These are phyloP conservation scores for Lecanicillium sp. DNA, from an alignment of 2,329 filamentous ascomycete species.

Conservation along the genomic window DNA sequence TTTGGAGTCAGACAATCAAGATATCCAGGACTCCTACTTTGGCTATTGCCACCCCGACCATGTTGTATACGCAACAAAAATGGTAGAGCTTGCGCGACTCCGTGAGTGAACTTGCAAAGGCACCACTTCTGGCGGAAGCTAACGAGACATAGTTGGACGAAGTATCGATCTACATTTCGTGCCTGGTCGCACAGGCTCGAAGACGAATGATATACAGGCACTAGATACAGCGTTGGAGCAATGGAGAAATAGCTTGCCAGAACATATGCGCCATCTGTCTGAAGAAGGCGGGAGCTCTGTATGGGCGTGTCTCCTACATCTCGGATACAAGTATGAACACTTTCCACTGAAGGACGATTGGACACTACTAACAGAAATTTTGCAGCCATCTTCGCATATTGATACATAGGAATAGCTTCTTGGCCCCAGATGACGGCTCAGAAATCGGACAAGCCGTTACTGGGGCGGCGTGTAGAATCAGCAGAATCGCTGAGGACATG, in stretches of 20 bases:
- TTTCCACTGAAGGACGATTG: neutral
- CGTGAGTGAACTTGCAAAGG: constrained; percentile 16
- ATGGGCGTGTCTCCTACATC: constrained; percentile 26
- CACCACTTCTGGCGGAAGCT: neutral
- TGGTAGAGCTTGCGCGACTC: constrained; percentile 27
- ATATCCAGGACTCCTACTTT: constrained; percentile 15
- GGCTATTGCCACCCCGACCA: constrained; percentile 24
- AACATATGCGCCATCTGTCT: constrained; percentile 18
- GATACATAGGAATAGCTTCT: constrained; percentile 25
- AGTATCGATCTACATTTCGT: constrained; percentile 28
- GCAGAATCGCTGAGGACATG: constrained; percentile 30
- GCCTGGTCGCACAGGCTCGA: constrained; percentile 21
- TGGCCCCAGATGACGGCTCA: constrained; percentile 17
- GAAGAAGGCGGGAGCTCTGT: constrained; percentile 25
- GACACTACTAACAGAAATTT: neutral
- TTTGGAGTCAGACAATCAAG: constrained; percentile 20
- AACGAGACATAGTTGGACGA: constrained; percentile 18
- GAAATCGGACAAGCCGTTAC: constrained; percentile 21
- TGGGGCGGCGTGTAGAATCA: constrained; percentile 25
- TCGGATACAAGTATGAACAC: constrained; percentile 25
- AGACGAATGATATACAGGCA: constrained; percentile 17
- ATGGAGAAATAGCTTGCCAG: constrained; percentile 25
- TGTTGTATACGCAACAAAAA: constrained; percentile 26
- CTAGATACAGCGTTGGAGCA: constrained; percentile 22
- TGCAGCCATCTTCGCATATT: constrained; percentile 25